Evolutionary conservation across 1,284 basidiomycete species (phyloP).

Genomic region (Melampsora americana): DNA sequence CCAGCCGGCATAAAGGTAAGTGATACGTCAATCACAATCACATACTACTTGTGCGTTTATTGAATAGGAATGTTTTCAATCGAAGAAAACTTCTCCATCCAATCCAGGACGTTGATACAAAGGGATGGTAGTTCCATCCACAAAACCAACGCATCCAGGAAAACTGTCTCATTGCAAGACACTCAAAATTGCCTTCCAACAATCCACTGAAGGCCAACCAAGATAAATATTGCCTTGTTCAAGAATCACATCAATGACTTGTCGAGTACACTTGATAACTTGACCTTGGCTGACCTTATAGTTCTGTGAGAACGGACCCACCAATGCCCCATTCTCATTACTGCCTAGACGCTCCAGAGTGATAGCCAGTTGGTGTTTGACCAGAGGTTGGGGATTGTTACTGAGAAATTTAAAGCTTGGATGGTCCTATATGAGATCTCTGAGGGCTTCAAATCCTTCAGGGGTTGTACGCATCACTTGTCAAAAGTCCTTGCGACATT

Average conservation of each 20-base stretch:
- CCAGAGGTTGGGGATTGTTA: background rate
- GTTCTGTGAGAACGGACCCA: slow-evolving; percentile 2
- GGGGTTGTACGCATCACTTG: slow-evolving; percentile 5
- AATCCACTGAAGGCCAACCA: background rate
- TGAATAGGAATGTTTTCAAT: slow-evolving; percentile 16
- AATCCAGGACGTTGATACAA: slow-evolving; percentile 8
- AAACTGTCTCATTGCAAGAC: slow-evolving; percentile 14
- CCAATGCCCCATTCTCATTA: slow-evolving; percentile 11
- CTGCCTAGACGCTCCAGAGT: slow-evolving; percentile 20
- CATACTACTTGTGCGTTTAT: slow-evolving; percentile 21
- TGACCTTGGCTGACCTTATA: background rate
- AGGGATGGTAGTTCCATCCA: background rate
- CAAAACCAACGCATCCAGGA: slow-evolving; percentile 4
- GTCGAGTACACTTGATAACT: background rate
- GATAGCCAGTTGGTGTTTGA: background rate
- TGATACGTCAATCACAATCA: slow-evolving; percentile 24
- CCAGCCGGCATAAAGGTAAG: slow-evolving; percentile 18
- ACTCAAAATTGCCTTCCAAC: background rate
- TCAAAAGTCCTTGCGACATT: slow-evolving; percentile 2
- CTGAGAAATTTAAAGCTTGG: background rate
- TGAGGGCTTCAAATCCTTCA: background rate
- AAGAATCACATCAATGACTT: background rate
- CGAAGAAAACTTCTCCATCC: slow-evolving; percentile 23
- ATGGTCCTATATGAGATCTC: background rate
- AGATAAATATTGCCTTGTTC: background rate